These are phyloP conservation scores for Aspergillus aculeatus DNA, from an alignment of 2,329 filamentous ascomycete species.

Conservation along the genomic window DNA sequence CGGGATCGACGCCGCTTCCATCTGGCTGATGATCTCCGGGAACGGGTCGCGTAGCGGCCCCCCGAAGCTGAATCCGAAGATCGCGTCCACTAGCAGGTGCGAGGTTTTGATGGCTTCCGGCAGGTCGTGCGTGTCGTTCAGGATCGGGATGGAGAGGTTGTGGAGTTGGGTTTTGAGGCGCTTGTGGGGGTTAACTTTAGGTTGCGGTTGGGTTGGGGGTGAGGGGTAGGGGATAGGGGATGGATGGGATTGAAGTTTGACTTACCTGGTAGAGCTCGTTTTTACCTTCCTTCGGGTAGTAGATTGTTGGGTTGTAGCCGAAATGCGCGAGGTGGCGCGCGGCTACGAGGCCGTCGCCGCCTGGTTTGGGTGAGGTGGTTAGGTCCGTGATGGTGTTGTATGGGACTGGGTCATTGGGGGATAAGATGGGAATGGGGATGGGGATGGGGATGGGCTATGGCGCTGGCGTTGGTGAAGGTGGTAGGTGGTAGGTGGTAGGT, in stretches of 20 bases:
- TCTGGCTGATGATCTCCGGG: constrained; percentile 71
- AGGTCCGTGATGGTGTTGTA: not conserved
- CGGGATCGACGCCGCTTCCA: constrained; percentile 70
- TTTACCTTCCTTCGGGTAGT: constrained; percentile 89
- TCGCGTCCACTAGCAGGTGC: constrained; percentile 85
- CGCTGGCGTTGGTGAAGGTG: no score
- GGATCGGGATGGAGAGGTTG: constrained; percentile 77
- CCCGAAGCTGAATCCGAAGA: constrained; percentile 94
- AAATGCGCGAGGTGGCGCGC: constrained; percentile 90
- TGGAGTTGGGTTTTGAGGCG: constrained; percentile 81
- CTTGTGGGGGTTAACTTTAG: constrained; percentile 40
- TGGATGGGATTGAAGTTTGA: not conserved
- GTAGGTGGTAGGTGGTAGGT: not conserved
- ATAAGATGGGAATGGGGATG: not conserved
- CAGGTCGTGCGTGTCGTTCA: constrained; percentile 73
- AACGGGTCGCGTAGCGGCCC: constrained; percentile 94
- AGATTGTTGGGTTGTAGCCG: constrained; percentile 83
- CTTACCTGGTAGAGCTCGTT: constrained; percentile 82
- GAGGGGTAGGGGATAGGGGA: not conserved
- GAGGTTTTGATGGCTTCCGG: constrained; percentile 61
- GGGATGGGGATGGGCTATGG: not conserved
- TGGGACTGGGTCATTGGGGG: no score
- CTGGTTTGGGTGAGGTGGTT: constrained; percentile 44
- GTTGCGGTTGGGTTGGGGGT: not conserved
- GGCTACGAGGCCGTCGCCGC: constrained; percentile 91